phyloP scores from a whole-genome alignment of 202 grass and related monocot species.

The Schoenoplectus triqueter region DNA sequence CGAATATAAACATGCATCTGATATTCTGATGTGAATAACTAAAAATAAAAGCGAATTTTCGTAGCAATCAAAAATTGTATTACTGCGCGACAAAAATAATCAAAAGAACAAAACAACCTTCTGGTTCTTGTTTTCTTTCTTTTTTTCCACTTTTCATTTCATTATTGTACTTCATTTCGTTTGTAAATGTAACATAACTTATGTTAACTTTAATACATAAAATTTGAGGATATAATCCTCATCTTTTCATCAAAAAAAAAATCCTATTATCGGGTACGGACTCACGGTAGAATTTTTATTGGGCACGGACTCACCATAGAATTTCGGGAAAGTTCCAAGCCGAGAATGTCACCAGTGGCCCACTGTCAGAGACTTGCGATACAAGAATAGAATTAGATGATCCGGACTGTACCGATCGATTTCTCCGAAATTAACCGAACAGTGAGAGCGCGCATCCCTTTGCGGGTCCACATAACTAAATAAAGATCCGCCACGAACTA shows the following conservation, averaged over 20 bases:
- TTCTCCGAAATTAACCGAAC: neutral
- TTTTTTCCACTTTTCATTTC: too few relatives aligned
- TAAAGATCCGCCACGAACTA: conserved; percentile 3
- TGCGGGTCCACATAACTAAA: neutral
- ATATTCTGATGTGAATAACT: neutral
- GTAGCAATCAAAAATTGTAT: neutral
- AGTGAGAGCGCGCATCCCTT: neutral
- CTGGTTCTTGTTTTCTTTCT: too few relatives aligned
- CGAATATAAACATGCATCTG: neutral
- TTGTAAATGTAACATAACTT: too few relatives aligned
- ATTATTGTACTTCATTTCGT: too few relatives aligned
- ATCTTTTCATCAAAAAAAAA: too few relatives aligned
- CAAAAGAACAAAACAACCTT: neutral
- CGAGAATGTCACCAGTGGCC: neutral
- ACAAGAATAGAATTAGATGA: neutral
- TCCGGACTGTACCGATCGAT: neutral
- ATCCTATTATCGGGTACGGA: too few relatives aligned
- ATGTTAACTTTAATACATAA: too few relatives aligned
- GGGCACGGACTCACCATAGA: too few relatives aligned
- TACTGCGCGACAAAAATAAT: neutral
- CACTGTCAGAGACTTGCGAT: neutral
- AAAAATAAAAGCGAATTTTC: neutral
- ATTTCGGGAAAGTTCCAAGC: too few relatives aligned
- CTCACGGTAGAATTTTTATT: too few relatives aligned
- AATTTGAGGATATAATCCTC: too few relatives aligned